Evolutionary conservation across 768 basidiomycete species (phyloP), one percentile per base, ranked within the genome.

Genomic region (Boletus fagicola): DNA sequence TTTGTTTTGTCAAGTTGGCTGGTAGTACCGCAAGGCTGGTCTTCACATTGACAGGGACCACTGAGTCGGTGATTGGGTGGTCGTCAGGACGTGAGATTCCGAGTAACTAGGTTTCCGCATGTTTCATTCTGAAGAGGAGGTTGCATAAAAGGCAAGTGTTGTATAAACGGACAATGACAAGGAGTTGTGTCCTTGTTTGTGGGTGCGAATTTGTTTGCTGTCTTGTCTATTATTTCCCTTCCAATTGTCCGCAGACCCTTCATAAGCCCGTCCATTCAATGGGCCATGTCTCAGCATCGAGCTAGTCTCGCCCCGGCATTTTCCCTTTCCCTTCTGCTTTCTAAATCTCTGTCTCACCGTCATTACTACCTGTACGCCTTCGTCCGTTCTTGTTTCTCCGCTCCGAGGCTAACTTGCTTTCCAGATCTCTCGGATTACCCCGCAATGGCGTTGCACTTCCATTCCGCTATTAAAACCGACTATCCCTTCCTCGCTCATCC

Each of bases 401-500:
- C 46, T 36, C 16, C 45, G 33, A 22, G 35, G 35, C 57, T 62
- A 15, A 64, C 38, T 38, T 54, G 26, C 18, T 31, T 49, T 38
- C 46, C 45, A 56, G 63, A 58, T 49, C 12, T 48, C 31, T 26
- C 52, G 24, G 54, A 56, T 57, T n/a, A 51, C 52, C 39, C 60
- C 59, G 48, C 43, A 35, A 67, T 65, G 62, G 13, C 58, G 12
- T 15, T 33, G 16, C 55, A 50, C 20, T 20, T 30, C 16, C 39
- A 50, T 46, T 45, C 64, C 9, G 28, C 56, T 53, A 50, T 62
- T 54, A 68, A 60, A 59, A 49, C 56, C 11, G 51, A 64, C 8
- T 79, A 78, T 58, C 53, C 78, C n/a, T 80, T 80, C 62, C 77
- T 80, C 2, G 73, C 78, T 11, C 68, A 72, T 45, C 80, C 77